Evolutionary conservation across 2,329 filamentous ascomycete species (phyloP).

Genomic region (Phoma sp.): DNA sequence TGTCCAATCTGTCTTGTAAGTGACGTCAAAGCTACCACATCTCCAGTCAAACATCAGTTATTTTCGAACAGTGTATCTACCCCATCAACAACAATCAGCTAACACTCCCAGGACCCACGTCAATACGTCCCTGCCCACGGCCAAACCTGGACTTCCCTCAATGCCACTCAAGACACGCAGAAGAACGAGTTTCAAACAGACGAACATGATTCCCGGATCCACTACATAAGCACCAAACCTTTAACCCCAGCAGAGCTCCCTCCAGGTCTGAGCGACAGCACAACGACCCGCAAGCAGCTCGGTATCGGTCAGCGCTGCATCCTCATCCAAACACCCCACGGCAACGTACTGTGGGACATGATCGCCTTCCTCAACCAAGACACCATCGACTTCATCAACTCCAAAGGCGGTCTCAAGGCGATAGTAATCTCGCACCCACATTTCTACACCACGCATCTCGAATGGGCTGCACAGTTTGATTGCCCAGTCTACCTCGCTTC

Average conservation of each 20-base stretch:
- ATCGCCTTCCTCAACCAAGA: constrained; percentile 72
- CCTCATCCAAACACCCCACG: constrained; percentile 68
- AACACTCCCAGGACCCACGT: constrained; percentile 60
- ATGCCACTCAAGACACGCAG: constrained; percentile 53
- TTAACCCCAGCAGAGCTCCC: constrained; percentile 29
- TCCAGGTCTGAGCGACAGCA: constrained; percentile 47
- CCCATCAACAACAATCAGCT: background rate
- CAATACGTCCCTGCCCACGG: constrained; percentile 72
- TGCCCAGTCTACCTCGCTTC: constrained; percentile 74
- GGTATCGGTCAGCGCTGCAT: constrained; percentile 80
- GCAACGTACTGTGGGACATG: constrained; percentile 83
- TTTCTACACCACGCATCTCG: constrained; percentile 78
- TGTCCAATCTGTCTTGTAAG: constrained; percentile 78
- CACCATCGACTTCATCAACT: constrained; percentile 66
- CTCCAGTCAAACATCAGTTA: background rate
- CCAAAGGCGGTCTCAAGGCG: constrained; percentile 70
- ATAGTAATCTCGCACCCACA: constrained; percentile 83
- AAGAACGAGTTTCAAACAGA: constrained; percentile 64
- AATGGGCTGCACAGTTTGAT: constrained; percentile 73
- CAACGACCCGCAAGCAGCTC: constrained; percentile 56
- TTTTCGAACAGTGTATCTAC: background rate
- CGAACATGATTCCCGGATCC: constrained; percentile 53
- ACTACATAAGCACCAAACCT: constrained; percentile 54
- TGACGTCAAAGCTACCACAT: constrained; percentile 8
- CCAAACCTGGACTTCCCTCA: constrained; percentile 71